Base-by-base conservation (phyloP, 108 stramenopile genomes). In the Aurantiochytrium sp. region DNA sequence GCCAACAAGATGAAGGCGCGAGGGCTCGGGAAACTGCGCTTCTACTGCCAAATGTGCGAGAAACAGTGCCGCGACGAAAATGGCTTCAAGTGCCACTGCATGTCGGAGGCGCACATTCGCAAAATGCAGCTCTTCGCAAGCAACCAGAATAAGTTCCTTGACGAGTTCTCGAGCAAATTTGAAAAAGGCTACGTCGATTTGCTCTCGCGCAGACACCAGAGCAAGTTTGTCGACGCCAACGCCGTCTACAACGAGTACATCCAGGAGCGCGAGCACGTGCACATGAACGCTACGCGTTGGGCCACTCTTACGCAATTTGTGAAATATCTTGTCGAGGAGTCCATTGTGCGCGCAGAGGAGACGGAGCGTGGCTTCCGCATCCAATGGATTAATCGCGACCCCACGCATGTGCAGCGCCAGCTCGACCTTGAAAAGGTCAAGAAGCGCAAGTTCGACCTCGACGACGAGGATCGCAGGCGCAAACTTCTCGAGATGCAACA, bases 201-300 rank as follows among this genome's bases (percentile, higher is more conserved):
- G 5, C 91, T 99, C 43, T 93, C 94, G 12, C 94, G 96, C 72
- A 90, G 96, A 14, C 98, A 98, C 71, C 96, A 97, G 12, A 97
- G 97, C 57, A 96, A 97, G 92, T 89, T 96, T 45, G 96, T 98
- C 72, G 94, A 96, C 60, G 98, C 99, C 87, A 98, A 98, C 90
- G 94, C 96, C 88, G 97, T 99, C 14, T 99, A 99, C 92, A 97
- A 99, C 92, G 98, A 99, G 93, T 93, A 97, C 73, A 99, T 99
- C 92, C 93, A 93, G 53, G 97, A 99, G 92, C 92, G 92, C 92
- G 92, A 96, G 87, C 99, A 99, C 92, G 94, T 98, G 55, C 99
- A 99, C 93, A 99, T 99, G 99, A 99, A 99, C 91, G 93, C 98
- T 0, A 99, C 99, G 6, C 93, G 95, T 64, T 99, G 98, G 98